Evolutionary conservation across 2,329 filamentous ascomycete genomes (phyloP).

Genomic region (Xylariaceae sp.): DNA sequence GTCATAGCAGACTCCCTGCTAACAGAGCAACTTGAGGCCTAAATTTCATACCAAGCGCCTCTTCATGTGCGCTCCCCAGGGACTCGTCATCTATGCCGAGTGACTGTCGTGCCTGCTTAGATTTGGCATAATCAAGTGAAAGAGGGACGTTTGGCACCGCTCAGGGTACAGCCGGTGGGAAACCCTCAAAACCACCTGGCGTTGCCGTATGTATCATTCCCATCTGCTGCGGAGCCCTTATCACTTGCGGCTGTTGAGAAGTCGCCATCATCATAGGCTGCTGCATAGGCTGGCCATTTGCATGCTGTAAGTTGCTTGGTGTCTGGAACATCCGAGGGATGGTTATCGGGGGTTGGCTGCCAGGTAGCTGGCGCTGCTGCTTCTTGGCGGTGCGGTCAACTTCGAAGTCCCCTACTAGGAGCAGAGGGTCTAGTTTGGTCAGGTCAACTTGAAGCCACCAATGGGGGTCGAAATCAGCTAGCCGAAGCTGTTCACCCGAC

Average conservation of each 20-base stretch:
- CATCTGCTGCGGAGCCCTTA: not conserved
- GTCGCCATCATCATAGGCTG: not conserved
- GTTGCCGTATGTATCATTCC: not conserved
- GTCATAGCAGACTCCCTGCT: not conserved
- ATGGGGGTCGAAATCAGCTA: not conserved
- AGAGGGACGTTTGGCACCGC: not conserved
- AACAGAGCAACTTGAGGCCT: not conserved
- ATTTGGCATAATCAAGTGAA: not conserved
- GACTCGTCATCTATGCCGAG: not conserved
- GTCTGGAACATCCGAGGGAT: not conserved
- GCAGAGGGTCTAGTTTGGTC: not conserved
- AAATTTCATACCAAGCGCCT: not conserved
- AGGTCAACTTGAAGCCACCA: not conserved
- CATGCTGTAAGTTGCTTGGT: not conserved
- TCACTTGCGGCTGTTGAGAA: not conserved
- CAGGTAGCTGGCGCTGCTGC: not conserved
- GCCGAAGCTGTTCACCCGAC: not conserved
- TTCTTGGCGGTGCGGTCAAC: not conserved
- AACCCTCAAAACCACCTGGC: not conserved
- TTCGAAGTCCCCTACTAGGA: not conserved
- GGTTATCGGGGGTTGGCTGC: not conserved
- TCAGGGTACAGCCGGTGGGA: not conserved
- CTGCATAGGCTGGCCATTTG: not conserved
- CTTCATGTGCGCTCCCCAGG: not conserved
- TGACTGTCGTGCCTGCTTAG: not conserved